Base-by-base conservation (phyloP, 305 asterid genomes). In the Fraxinus angustifolia region DNA sequence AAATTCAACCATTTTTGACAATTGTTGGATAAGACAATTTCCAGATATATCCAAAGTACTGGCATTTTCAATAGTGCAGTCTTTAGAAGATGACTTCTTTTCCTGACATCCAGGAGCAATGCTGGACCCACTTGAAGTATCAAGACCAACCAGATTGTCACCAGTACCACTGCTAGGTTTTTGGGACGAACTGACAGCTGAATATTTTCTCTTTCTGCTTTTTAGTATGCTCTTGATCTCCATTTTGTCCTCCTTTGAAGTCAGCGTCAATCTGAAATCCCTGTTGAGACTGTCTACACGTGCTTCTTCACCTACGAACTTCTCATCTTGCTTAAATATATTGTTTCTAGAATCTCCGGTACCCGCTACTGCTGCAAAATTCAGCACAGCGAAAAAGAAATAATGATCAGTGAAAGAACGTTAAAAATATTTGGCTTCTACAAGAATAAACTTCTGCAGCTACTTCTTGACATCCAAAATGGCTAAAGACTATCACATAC, bases 401-500 rank as follows among this genome's bases (percentile, higher is more conserved):
- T 6, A 40, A 73, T 78, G 56, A 79, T 79, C 16, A 83, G 17
- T 33, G 34, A 53, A 65, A 36, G 42, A 45, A 74, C 17, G 36
- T 50, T 28, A 68, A 72, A 78, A 83, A 77, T 73, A 78, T 28
- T 78, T 84, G 28, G 45, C 16, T 21, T 58, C 4, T 40, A 65
- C 36, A 11, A 65, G 73, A 26, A 23, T 71, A 71, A 31, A 71
- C 6, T 31, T 33, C 33, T 71, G 23, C 75, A 71, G 42, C 75
- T 4, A 70, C 75, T 70, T 11, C 38, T 31, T 30, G 14, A 21
- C 34, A 62, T 4, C 30, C 58, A 1, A 74, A 81, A 71, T 31
- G 35, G 74, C 53, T 78, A 58, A 35, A 79, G 68, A 62, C 62
- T 73, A 21, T 81, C 4, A 77, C 89, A 23, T 86, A 86, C 86